Percentiles rank a stretch among this genome's conserved stretches.
phyloP scores from a whole-genome alignment of 257 asterid species.

The Solanum pimpinellifolium region DNA sequence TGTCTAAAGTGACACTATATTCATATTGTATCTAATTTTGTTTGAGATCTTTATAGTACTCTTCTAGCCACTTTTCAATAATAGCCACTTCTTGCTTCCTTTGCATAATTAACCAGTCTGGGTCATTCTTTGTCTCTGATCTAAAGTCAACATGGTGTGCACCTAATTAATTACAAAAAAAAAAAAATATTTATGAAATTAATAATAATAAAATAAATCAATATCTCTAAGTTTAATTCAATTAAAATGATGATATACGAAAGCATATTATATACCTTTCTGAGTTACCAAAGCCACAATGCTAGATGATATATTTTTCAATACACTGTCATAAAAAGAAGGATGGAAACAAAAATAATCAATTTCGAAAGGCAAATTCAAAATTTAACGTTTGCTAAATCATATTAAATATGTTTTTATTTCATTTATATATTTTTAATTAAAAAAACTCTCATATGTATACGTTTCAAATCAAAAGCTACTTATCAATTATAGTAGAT shows the following conservation, averaged over 20 bases:
- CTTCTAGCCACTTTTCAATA: slow-evolving; percentile 40
- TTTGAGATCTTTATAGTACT: slow-evolving; percentile 35
- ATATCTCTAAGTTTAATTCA: neutral
- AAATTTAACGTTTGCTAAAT: neutral
- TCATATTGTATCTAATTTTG: neutral
- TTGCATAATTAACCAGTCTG: slow-evolving; percentile 48
- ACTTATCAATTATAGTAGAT: neutral
- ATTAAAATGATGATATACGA: neutral
- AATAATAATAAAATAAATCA: neutral
- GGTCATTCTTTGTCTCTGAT: slow-evolving; percentile 37
- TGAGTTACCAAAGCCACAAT: slow-evolving; percentile 56
- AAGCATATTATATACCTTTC: slow-evolving; percentile 33
- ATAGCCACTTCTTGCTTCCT: slow-evolving; percentile 53
- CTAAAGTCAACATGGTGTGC: slow-evolving; percentile 79
- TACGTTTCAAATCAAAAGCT: neutral
- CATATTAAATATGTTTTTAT: neutral
- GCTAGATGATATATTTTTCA: slow-evolving; percentile 56
- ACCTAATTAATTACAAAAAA: slow-evolving; percentile 19
- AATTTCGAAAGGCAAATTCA: neutral
- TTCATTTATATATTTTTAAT: neutral
- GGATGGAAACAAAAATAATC: neutral
- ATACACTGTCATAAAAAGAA: slow-evolving; percentile 23
- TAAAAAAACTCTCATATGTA: accelerated
- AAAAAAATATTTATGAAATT: neutral
- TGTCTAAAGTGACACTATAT: neutral